phyloP scores from a whole-genome alignment of 371 early-diverging fungal genomes.

The Dichotomocladium elegans region DNA sequence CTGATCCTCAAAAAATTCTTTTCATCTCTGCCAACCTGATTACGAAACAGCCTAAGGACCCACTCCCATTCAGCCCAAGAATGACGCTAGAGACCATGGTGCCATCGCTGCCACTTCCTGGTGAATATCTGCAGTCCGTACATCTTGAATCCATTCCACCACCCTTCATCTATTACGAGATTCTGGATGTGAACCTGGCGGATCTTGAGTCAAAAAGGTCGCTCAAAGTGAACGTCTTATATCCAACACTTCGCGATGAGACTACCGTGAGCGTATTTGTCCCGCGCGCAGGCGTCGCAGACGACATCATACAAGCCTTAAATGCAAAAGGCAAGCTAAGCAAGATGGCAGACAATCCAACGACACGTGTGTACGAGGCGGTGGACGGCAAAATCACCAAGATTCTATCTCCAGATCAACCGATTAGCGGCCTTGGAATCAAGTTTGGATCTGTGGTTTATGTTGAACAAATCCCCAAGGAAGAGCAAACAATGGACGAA shows the following conservation, averaged over 20 bases:
- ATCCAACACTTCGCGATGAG: constrained; percentile 27
- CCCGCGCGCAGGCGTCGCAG: constrained; percentile 52
- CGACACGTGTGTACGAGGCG: constrained; percentile 44
- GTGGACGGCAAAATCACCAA: constrained; percentile 32
- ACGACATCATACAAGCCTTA: constrained; percentile 57
- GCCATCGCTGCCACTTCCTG: constrained; percentile 3
- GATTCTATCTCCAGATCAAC: constrained; percentile 36
- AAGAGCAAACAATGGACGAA: constrained; percentile 45
- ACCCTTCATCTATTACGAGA: constrained; percentile 67
- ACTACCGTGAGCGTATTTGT: constrained; percentile 44
- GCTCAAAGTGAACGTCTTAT: constrained; percentile 48
- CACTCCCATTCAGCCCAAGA: constrained; percentile 2
- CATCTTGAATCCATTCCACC: constrained; percentile 8
- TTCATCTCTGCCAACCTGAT: constrained; percentile 21
- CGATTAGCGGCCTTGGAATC: constrained; percentile 33
- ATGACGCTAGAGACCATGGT: constrained; percentile 15
- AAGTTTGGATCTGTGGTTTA: constrained; percentile 21
- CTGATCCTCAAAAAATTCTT: constrained; percentile 16
- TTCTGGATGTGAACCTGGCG: constrained; percentile 64
- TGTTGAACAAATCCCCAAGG: constrained; percentile 57
- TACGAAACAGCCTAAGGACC: constrained; percentile 18
- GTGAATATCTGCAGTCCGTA: constrained; percentile 17
- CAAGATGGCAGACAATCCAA: constrained; percentile 13
- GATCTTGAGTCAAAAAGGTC: constrained; percentile 74
- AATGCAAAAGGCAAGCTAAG: constrained; percentile 45